Evolutionary conservation across 768 basidiomycete species (phyloP).

Genomic region (Holtermanniella nyarrowii): DNA sequence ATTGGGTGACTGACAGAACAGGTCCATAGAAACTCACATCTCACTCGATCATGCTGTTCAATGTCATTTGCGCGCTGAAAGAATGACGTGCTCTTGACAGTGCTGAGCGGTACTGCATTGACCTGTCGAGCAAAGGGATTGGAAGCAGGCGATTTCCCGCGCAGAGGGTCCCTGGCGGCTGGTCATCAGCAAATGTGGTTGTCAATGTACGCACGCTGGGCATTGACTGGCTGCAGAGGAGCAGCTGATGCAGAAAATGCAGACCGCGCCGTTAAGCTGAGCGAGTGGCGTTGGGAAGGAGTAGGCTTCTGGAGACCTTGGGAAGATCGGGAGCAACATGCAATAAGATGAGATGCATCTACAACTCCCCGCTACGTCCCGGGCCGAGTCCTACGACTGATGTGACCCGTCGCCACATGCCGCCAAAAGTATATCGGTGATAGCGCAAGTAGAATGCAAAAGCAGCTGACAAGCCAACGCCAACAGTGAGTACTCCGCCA

Average conservation of each 20-base stretch:
- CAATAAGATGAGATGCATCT: too few relatives aligned
- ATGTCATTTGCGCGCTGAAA: slow-evolving; percentile 39
- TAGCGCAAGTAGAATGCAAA: slow-evolving; percentile 29
- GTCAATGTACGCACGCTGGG: slow-evolving; percentile 1
- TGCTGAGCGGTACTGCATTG: slow-evolving; percentile 16
- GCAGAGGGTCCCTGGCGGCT: slow-evolving; percentile 35
- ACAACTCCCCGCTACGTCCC: too few relatives aligned
- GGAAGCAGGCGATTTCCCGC: slow-evolving; percentile 26
- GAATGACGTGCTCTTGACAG: slow-evolving; percentile 37
- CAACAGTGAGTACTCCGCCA: slow-evolving; percentile 15
- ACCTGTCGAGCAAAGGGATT: slow-evolving; percentile 38
- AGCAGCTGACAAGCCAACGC: slow-evolving; percentile 14
- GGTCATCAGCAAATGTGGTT: background rate
- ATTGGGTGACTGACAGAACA: background rate
- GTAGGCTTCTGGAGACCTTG: too few relatives aligned
- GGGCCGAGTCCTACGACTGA: background rate
- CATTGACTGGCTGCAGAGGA: slow-evolving; percentile 7
- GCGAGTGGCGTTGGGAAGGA: background rate
- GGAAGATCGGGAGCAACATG: too few relatives aligned
- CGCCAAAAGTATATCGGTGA: slow-evolving; percentile 28
- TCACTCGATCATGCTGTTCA: slow-evolving; percentile 21
- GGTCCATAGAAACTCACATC: slow-evolving; percentile 10
- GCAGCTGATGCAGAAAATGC: slow-evolving; percentile 5
- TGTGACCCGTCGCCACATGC: slow-evolving; percentile 23
- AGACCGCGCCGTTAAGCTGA: background rate